A percentile compares a stretch with the other conserved stretches of the same genome.
phyloP scores from a whole-genome alignment of 345 rosid species.

The Trapa incisa region DNA sequence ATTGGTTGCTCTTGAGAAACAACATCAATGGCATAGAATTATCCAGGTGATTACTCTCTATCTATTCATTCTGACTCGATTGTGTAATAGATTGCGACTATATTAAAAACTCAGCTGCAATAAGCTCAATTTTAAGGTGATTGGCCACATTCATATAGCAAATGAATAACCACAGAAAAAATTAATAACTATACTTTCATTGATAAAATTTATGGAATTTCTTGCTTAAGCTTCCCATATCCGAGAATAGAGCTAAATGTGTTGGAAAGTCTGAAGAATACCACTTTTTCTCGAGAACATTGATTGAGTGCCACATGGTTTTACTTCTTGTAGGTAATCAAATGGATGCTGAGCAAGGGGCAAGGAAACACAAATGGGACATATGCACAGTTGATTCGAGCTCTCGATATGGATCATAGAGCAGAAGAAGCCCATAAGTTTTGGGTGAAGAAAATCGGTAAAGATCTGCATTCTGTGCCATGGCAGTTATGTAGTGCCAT shows the following conservation, averaged over 20 bases:
- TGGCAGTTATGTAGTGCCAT: slow-evolving; percentile 72
- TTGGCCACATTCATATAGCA: not conserved
- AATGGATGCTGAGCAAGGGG: slow-evolving; percentile 98
- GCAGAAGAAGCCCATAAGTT: slow-evolving; percentile 80
- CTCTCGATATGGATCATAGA: slow-evolving; percentile 82
- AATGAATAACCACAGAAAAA: not conserved
- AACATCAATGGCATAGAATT: slow-evolving; percentile 80
- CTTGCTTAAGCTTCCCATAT: not conserved
- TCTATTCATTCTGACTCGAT: not conserved
- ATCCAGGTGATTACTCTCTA: slow-evolving; percentile 45
- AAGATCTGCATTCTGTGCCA: slow-evolving; percentile 80
- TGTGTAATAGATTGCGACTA: not conserved
- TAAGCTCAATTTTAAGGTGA: not conserved
- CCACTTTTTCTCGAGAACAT: not conserved
- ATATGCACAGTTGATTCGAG: slow-evolving; percentile 53
- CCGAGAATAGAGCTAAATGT: not conserved
- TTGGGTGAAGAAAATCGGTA: slow-evolving; percentile 64
- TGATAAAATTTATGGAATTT: not conserved
- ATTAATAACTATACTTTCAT: not conserved
- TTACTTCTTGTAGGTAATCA: slow-evolving; percentile 48
- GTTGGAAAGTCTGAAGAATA: not conserved
- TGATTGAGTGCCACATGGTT: not conserved
- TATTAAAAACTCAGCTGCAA: not conserved
- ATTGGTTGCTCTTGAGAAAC: slow-evolving; percentile 58
- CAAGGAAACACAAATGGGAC: slow-evolving; percentile 89